A percentile compares a stretch with the other conserved stretches of the same genome.
Conservation (phyloP, 75 land plant genomes). For the Azolla pinnata region DNA sequence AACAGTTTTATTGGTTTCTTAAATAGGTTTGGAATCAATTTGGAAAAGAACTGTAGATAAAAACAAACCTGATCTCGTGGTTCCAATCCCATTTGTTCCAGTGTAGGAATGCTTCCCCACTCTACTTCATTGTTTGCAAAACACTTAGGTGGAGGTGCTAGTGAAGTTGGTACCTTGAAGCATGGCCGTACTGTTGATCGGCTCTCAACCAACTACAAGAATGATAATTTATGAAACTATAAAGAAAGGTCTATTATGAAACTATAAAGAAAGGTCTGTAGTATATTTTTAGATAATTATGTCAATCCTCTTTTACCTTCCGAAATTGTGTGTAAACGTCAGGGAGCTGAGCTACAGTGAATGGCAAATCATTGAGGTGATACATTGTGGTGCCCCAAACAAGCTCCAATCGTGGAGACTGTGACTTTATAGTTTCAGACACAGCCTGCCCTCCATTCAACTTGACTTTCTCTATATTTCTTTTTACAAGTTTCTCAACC, state of each 20-base stretch:
- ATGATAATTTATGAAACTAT: no score
- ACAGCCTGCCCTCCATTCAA: slow-evolving; percentile 5
- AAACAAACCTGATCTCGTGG: slow-evolving; percentile 44
- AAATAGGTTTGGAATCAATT: no score
- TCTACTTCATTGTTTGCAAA: slow-evolving; percentile 33
- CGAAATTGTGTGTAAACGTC: slow-evolving; percentile 96
- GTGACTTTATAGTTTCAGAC: background rate
- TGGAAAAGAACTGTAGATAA: no score
- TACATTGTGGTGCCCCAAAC: slow-evolving; percentile 95
- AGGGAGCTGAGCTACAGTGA: slow-evolving; percentile 43
- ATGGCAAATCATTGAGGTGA: slow-evolving; percentile 85
- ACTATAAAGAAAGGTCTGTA: no score
- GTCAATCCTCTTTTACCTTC: slow-evolving; percentile 72
- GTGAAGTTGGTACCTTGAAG: slow-evolving; percentile 41
- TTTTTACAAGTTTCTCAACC: slow-evolving; percentile 51
- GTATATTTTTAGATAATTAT: no score
- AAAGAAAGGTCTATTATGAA: no score
- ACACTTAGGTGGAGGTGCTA: slow-evolving; percentile 56
- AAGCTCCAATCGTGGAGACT: slow-evolving; percentile 36
- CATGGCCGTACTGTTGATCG: slow-evolving; percentile 46
- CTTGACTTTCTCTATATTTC: slow-evolving; percentile 26
- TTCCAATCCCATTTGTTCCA: slow-evolving; percentile 47
- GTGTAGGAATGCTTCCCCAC: slow-evolving; percentile 65
- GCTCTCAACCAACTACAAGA: slow-evolving; percentile 24
- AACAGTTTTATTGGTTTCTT: no score